Evolutionary conservation across 495 filamentous ascomycete species (phyloP), one percentile per base, ranked within the genome.

Genomic region (Pseudoneurospora amorphoporcata): DNA sequence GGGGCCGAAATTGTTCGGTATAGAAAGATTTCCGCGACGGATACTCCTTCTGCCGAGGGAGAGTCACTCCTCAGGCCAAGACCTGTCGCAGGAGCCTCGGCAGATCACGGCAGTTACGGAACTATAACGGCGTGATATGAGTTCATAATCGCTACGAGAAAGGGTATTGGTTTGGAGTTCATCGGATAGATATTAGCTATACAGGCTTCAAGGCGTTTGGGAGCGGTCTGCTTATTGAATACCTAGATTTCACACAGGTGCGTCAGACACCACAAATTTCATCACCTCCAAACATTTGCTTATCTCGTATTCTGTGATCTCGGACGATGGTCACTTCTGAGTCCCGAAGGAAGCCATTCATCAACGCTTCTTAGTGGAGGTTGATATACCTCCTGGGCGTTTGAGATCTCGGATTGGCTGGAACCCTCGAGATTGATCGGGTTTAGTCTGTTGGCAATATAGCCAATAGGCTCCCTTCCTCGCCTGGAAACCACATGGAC

Each of bases 1-100:
- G 85, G 84, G 1, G 80, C 71, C 1, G 85, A 85, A 75, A 81
- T 83, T 41, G 78, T 86, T 17, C 74, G 83, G 12, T 86, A 87
- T 14, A n/a, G 71, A 17, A 77, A 72, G 19, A 16, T 61, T 61
- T 61, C 53, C 6, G 53, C 23, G 12, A 61, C 2, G 29, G 14
- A 8, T 61, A 2, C 23, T 17, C 53, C 29, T 32, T 61, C 53
- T 61, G 14, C 53, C 53, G 53, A 61, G 14, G 12, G 12, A 14
- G 53, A 8, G 0, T 61, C 29, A 61, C 53, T 61, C 12, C 53
- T 61, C 4, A 8, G 53, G 12, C 8, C 23, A 61, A 35, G 12
- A 3, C 6, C 53, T 16, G 23, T 8, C 6, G 5, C 23, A 1
- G 53, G 53, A 61, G 12, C 53, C 53, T 61, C 53, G 53, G 53